Percentiles rank a stretch among this genome's conserved stretches.
Evolutionary conservation across 192 early-diverging fungal species (phyloP).

Genomic region (Linnemannia zychae): DNA sequence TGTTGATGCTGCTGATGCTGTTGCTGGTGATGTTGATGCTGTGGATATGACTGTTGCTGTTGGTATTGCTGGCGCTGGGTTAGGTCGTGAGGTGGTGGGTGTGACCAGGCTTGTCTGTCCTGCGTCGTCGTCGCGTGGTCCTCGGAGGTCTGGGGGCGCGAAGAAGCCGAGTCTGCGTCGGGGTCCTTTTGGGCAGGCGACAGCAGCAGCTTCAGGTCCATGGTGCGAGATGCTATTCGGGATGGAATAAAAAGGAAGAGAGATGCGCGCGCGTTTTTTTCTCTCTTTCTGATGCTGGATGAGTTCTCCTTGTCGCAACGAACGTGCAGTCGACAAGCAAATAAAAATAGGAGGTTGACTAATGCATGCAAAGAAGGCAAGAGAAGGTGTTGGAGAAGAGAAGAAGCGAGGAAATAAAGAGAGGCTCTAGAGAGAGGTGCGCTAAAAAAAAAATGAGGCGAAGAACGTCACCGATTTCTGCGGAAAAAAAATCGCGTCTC

Average conservation of each 20-base stretch:
- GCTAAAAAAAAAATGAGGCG: neutral
- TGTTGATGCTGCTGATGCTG: neutral
- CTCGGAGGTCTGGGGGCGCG: conserved; percentile 16
- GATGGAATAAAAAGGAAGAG: neutral
- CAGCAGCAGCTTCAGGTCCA: conserved; percentile 54
- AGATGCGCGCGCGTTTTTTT: neutral
- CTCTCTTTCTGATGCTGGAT: neutral
- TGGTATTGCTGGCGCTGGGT: conserved; percentile 12
- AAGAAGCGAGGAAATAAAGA: neutral
- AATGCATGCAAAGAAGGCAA: conserved; percentile 15
- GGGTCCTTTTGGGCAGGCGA: conserved; percentile 52
- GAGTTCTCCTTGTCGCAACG: neutral
- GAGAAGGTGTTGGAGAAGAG: neutral
- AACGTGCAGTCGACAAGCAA: conserved; percentile 4
- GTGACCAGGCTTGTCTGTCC: conserved; percentile 24
- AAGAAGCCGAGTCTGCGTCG: conserved; percentile 17
- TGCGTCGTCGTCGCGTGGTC: conserved; percentile 34
- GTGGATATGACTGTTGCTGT: neutral
- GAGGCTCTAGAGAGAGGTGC: neutral
- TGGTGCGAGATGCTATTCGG: neutral
- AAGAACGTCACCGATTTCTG: neutral
- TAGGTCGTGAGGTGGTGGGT: conserved; percentile 11
- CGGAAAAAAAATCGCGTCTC: conserved; percentile 1
- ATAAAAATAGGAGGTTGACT: conserved; percentile 12
- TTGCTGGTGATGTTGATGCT: neutral